Evolutionary conservation across 352 stramenopile species (phyloP), one percentile per base, ranked within the genome.

Genomic region (Globisporangium apiculatum): DNA sequence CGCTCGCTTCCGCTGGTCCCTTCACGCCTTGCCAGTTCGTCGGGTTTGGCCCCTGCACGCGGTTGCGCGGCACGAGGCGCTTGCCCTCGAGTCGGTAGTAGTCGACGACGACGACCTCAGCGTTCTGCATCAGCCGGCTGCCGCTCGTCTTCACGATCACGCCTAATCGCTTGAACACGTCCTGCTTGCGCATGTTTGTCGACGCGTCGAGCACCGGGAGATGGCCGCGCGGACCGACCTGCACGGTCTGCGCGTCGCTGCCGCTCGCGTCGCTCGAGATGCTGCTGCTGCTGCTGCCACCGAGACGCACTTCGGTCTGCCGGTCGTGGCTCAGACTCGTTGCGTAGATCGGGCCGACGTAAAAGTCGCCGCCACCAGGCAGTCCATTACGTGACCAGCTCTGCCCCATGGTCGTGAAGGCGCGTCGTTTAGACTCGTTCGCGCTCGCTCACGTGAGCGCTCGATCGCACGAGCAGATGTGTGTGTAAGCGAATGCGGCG

Each of bases 271-370:
- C 71, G 51, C 57, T 38, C 5, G 40, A 8, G 52, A 61, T 57
- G 46, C 62, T 63, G 24, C 58, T 61, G 7, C 65, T 67, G 61
- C 79, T 71, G 50, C 60, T 47, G 10, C 73, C 79, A 48, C 71
- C 79, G n/a, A 90, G 62, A 37, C 81, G 75, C 8, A 94, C 82
- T 24, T 94, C 82, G 10, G 84, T 94, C 68, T 91, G 81, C 18
- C 84, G 82, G 62, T 94, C 84, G 64, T 94, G 81, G 56, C 84
- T 94, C 48, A 94, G 67, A 47, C 79, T 90, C 42, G 82, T 91
- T 9, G 82, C 83, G 79, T 92, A 91, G 59, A 89, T 87, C 8
- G 81, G 83, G 7, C 80, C 79, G 14, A 88, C 77, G 63, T 92
- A 92, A 53, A 90, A 94, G 62, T 92, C 83, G 12, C 76, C 82